phyloP scores from a whole-genome alignment of 1,139 yeast genomes.

The Saccharomycopsis hybrid region DNA sequence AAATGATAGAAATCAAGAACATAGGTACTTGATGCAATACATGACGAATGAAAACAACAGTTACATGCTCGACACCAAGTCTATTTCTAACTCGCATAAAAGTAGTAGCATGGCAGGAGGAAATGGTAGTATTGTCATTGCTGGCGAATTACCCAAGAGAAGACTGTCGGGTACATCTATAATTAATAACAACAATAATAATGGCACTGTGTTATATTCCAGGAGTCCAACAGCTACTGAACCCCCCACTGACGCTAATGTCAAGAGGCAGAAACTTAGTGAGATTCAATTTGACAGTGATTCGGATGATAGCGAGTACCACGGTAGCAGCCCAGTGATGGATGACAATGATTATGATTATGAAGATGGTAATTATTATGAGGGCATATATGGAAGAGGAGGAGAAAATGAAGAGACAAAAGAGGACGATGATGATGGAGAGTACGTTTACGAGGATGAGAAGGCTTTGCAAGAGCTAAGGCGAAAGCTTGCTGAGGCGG shows the following conservation, averaged over 20 bases:
- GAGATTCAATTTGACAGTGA: conserved; percentile 14
- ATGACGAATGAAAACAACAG: neutral
- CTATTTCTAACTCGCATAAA: too few species aligned
- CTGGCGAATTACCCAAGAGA: neutral
- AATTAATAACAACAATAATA: neutral
- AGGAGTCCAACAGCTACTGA: neutral
- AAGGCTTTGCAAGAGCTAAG: conserved; percentile 16
- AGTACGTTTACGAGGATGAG: conserved; percentile 18
- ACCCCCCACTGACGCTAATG: neutral
- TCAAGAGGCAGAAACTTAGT: conserved; percentile 1
- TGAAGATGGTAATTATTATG: conserved; percentile 4
- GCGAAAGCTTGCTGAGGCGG: conserved; percentile 19
- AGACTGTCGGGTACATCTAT: neutral
- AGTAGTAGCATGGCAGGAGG: conserved; percentile 1
- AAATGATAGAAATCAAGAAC: too few species aligned
- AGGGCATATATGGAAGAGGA: neutral
- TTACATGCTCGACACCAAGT: neutral
- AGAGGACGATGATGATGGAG: conserved; percentile 22
- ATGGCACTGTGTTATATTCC: neutral
- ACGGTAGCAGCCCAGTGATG: conserved; percentile 1
- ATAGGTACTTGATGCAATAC: too few species aligned
- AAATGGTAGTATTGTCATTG: neutral
- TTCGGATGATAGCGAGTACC: conserved; percentile 13
- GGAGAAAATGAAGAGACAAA: conserved; percentile 22
- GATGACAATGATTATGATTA: conserved; percentile 6